Evolutionary conservation across 1,139 yeast genomes (phyloP), one percentile per base, ranked within the genome.

Genomic region (Scheffersomyces cryptocercus): DNA sequence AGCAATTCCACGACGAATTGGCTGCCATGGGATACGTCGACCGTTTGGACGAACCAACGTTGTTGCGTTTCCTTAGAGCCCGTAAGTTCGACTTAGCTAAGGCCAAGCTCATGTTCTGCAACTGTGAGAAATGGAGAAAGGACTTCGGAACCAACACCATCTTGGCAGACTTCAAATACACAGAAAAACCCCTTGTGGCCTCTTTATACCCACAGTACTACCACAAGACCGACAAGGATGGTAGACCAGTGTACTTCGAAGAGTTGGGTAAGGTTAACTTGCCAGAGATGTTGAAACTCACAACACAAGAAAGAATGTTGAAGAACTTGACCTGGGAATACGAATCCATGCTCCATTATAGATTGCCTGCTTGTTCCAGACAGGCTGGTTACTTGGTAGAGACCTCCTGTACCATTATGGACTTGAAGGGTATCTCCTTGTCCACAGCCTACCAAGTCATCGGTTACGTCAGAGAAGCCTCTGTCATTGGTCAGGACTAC

Each of bases 251-350:
- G 42, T 93, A 93, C 70, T 79, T 85, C 57, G 99, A 93, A 73
- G 97, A 93, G 65, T 79, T 93, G 54, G 99, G 99, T 45, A 74
- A 84, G 45, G 97, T 93, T 50, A 88, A 91, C 69, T 78, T 93
- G 65, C 77, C 82, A 35, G 95, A 89, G 65, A 88, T 93, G 96
- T 82, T 88, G 75, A 87, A 89, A 70, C 81, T 93, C 66, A 93
- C 99, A 52, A 83, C 93, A 35, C 95, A 90, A 67, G 98, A 93
- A 56, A 85, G 98, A 64, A 91, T 93, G 99, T 77, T 93, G 65
- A 85, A 86, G 70, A 93, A 93, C 68, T 77, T 93, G 61, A 97
- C 90, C 43, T 91, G 97, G 96, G 99, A 93, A 70, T 93, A 93
- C 68, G 99, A 93, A 73, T 80, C 95, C 41, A 90, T 93, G 67